Evolutionary conservation across 2,329 filamentous ascomycete genomes (phyloP).

Genomic region (Ceratocystis ficicola): DNA sequence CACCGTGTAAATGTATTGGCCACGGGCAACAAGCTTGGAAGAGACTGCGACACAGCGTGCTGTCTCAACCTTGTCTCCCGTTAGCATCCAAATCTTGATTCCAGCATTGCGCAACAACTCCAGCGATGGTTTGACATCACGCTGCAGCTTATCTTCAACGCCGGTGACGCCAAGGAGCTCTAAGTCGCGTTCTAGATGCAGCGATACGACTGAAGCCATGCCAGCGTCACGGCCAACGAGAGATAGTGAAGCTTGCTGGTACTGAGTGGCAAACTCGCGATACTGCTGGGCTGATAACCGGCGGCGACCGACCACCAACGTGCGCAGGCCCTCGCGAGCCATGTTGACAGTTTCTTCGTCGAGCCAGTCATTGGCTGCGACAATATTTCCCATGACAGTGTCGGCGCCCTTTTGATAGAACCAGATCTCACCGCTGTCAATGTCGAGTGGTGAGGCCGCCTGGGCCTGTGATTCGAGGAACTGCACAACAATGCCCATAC

Average conservation of each 20-base stretch:
- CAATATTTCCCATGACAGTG: slow-evolving; percentile 94
- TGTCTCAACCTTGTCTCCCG: slow-evolving; percentile 96
- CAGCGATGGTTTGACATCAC: slow-evolving; percentile 86
- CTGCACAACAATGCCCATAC: slow-evolving; percentile 93
- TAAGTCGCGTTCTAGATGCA: slow-evolving; percentile 74
- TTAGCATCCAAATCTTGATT: slow-evolving; percentile 99
- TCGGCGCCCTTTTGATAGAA: slow-evolving; percentile 98
- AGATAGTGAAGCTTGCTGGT: slow-evolving; percentile 68
- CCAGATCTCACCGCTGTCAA: slow-evolving; percentile 70
- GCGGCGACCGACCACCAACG: slow-evolving; percentile 88
- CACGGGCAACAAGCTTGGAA: slow-evolving; percentile 82
- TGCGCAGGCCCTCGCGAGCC: slow-evolving; percentile 90
- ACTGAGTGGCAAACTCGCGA: slow-evolving; percentile 60
- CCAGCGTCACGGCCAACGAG: slow-evolving; percentile 68
- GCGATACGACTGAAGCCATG: slow-evolving; percentile 67
- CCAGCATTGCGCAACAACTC: slow-evolving; percentile 93
- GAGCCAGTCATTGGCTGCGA: slow-evolving; percentile 93
- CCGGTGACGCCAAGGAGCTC: slow-evolving; percentile 95
- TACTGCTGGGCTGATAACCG: slow-evolving; percentile 69
- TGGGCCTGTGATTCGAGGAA: slow-evolving; percentile 53
- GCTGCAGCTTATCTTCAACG: slow-evolving; percentile 92
- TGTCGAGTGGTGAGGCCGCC: slow-evolving; percentile 31
- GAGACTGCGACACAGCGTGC: slow-evolving; percentile 91
- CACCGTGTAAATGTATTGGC: slow-evolving; percentile 92
- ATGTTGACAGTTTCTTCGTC: slow-evolving; percentile 99